Percentiles rank a stretch among this genome's conserved stretches.
Evolutionary conservation across 371 early-diverging fungal species (phyloP).

Genomic region (Syncephalastrum racemosum): DNA sequence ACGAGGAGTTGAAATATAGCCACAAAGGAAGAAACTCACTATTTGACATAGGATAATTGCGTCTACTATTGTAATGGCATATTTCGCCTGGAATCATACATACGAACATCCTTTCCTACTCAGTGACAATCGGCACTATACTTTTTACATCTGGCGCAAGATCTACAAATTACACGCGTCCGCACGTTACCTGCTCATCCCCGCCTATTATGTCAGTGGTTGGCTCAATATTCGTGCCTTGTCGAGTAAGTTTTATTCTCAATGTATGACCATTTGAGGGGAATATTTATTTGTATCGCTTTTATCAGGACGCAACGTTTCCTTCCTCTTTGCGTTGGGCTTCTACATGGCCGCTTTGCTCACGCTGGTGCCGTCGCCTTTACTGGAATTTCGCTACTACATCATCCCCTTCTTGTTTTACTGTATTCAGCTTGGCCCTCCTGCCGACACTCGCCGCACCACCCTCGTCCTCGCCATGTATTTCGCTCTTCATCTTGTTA

Average conservation of each 20-base stretch:
- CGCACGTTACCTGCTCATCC: conserved; percentile 64
- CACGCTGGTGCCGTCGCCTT: conserved; percentile 86
- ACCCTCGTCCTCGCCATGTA: conserved; percentile 33
- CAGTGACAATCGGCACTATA: conserved; percentile 94
- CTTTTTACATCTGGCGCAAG: conserved; percentile 92
- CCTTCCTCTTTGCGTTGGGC: conserved; percentile 45
- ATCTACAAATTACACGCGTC: conserved; percentile 60
- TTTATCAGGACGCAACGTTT: conserved; percentile 9
- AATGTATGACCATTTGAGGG: background rate
- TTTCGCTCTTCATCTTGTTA: conserved; percentile 52
- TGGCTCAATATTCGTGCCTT: conserved; percentile 35
- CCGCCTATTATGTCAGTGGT: conserved; percentile 60
- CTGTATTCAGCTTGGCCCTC: conserved; percentile 61
- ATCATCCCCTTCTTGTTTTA: conserved; percentile 82
- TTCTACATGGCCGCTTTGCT: conserved; percentile 48
- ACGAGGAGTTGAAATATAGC: no score
- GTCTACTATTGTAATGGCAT: conserved; percentile 11
- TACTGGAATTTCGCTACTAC: conserved; percentile 95
- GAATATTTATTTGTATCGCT: background rate
- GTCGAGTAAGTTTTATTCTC: background rate
- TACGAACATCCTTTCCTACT: conserved; percentile 92
- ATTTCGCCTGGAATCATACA: conserved; percentile 58
- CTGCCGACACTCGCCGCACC: conserved; percentile 5
- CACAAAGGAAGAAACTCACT: no score
- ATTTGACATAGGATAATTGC: no score